phyloP scores from a whole-genome alignment of 2,329 filamentous ascomycete species.

The Hawksworthiomyces lignivorus region DNA sequence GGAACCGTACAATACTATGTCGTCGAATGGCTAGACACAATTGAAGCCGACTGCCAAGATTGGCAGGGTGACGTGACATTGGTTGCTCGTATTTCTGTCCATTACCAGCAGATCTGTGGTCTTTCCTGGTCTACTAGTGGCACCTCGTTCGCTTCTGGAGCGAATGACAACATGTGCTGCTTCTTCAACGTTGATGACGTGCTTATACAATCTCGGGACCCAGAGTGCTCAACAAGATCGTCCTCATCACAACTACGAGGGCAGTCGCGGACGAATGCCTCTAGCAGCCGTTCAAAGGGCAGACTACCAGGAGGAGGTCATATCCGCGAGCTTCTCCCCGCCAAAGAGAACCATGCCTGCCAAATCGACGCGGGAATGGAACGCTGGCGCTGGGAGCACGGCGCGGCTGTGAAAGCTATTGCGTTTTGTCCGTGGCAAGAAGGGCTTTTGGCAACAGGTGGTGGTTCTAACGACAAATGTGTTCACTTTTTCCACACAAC shows the following conservation, averaged over 20 bases:
- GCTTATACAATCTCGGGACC: no score
- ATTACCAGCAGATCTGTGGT: slow-evolving; percentile 86
- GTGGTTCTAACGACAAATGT: slow-evolving; percentile 87
- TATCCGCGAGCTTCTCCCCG: slow-evolving; percentile 6
- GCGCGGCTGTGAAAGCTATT: slow-evolving; percentile 90
- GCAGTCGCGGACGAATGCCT: no score
- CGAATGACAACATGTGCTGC: slow-evolving; percentile 85
- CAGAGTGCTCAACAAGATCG: no score
- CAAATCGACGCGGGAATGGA: slow-evolving; percentile 46
- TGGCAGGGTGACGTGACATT: slow-evolving; percentile 76
- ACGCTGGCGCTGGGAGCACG: slow-evolving; percentile 68
- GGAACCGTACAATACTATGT: slow-evolving; percentile 84
- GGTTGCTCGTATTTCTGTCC: slow-evolving; percentile 67
- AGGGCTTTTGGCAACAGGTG: slow-evolving; percentile 79
- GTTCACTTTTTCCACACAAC: slow-evolving; percentile 92
- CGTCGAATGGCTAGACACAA: slow-evolving; percentile 70
- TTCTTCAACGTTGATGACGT: slow-evolving; percentile 66
- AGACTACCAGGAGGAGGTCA: slow-evolving; percentile 2
- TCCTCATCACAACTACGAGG: no score
- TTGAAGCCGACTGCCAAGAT: slow-evolving; percentile 54
- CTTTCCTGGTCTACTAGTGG: slow-evolving; percentile 80
- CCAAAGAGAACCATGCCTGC: slow-evolving; percentile 1
- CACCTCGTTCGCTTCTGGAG: slow-evolving; percentile 72
- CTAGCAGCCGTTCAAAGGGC: slow-evolving; percentile 3
- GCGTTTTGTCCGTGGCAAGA: slow-evolving; percentile 94